A percentile compares a stretch with the other conserved stretches of the same genome.
These are phyloP conservation scores for Trichosporon sp. DNA, from an alignment of 1,284 basidiomycete species.

Conservation along the genomic window DNA sequence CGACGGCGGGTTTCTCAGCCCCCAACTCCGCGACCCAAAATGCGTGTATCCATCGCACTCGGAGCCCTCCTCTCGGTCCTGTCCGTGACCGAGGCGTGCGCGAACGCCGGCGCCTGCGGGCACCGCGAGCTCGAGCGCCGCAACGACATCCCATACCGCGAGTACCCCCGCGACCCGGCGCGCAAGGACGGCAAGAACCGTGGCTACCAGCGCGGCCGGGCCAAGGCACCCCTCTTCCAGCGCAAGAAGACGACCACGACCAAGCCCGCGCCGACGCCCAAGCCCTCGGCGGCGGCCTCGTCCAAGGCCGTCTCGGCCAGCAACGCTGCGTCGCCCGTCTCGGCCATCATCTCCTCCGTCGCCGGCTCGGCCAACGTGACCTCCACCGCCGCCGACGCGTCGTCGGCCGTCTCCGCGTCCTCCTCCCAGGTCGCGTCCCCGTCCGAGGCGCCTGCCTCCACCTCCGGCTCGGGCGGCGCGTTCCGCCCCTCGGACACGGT, in stretches of 20 bases:
- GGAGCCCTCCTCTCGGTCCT: neutral
- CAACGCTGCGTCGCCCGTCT: neutral
- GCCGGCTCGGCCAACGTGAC: neutral
- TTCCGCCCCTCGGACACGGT: neutral
- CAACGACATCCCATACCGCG: slow-evolving; percentile 4
- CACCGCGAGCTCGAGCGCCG: neutral
- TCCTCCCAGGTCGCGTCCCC: neutral
- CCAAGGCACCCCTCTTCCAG: neutral
- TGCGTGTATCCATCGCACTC: neutral
- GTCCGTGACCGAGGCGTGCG: neutral
- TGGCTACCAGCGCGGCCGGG: neutral
- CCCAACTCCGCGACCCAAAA: neutral
- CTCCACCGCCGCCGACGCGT: neutral
- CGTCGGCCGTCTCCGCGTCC: neutral
- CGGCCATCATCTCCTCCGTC: neutral
- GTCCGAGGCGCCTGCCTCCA: neutral
- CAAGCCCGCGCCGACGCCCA: neutral
- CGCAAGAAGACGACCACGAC: neutral
- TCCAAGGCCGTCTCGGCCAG: neutral
- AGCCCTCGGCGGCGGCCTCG: neutral
- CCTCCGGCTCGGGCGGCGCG: neutral
- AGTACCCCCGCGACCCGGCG: neutral
- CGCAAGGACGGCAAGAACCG: neutral
- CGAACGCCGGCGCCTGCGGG: neutral
- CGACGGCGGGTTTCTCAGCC: neutral